These are phyloP conservation scores for Alectoria sarmentosa DNA, from an alignment of 495 filamentous ascomycete genomes.

Conservation along the genomic window DNA sequence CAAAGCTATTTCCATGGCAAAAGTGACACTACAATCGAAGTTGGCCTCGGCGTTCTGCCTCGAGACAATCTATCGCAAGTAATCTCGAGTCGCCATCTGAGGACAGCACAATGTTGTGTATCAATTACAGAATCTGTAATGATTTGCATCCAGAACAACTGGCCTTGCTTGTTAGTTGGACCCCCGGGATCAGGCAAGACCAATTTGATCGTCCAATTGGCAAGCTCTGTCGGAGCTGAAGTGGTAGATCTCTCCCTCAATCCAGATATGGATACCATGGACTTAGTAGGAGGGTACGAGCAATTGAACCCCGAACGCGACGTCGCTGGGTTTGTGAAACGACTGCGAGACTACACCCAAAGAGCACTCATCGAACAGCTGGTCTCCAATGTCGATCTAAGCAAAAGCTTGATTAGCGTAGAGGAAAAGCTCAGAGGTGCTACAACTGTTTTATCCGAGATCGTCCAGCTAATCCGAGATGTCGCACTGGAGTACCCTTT, in stretches of 20 bases:
- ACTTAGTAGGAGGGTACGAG: constrained; percentile 93
- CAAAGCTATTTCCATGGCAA: constrained; percentile 55
- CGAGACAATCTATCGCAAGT: constrained; percentile 50
- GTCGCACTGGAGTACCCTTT: constrained; percentile 9
- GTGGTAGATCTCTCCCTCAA: constrained; percentile 78
- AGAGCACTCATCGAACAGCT: constrained; percentile 10
- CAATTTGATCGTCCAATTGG: constrained; percentile 67
- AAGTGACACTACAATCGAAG: constrained; percentile 60
- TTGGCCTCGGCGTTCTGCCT: constrained; percentile 65
- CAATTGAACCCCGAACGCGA: constrained; percentile 77
- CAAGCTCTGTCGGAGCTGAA: constrained; percentile 62
- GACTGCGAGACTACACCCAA: constrained; percentile 34
- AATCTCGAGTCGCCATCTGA: constrained; percentile 28
- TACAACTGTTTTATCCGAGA: neutral
- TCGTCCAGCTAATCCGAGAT: neutral
- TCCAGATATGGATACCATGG: constrained; percentile 91
- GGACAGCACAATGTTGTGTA: constrained; percentile 47
- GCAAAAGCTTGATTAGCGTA: constrained; percentile 1
- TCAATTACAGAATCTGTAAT: constrained; percentile 75
- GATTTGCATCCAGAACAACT: constrained; percentile 74
- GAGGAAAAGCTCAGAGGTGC: neutral
- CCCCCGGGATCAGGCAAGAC: constrained; percentile 84
- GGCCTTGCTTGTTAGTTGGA: constrained; percentile 86
- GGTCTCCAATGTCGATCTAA: neutral
- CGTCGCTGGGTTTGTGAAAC: constrained; percentile 47